Evolutionary conservation across 1,139 yeast species (phyloP), one percentile per base, ranked within the genome.

Genomic region (Pneumocystis wakefieldiae): DNA sequence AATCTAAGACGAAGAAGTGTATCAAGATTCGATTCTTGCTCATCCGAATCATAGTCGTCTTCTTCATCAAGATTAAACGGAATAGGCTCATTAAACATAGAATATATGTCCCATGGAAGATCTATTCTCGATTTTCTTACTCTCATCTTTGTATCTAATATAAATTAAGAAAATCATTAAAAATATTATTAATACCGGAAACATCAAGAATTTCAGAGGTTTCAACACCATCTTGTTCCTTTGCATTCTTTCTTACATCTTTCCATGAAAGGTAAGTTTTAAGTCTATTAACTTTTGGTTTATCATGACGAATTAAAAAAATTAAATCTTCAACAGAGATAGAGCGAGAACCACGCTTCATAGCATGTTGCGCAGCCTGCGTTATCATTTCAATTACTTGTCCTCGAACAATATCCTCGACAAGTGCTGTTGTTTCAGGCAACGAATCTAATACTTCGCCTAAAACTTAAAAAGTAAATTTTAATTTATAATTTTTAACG

Each of bases 181-280:
- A 76, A 29, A 29, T 62, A 61, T 71, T 68, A 57, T 70, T 62
- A 62, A 68, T 75, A 17, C 73, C 73, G 2, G 76, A 72, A 53
- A 81, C 85, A n/a, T 81, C 84, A 10, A 80, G 71, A 59, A 80
- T 70, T 63, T 81, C 85, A 3, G 80, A 77, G 0, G 81, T 83
- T 28, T 80, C 82, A 19, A 91, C 92, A 64, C 83, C 83, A 69
- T 91, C 98, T 73, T 91, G 96, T 68, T 92, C 98, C 70, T 88
- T 88, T 15, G 98, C 97, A 74, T 92, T 92, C 73, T 94, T 94
- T 64, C 99, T 83, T 61, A 94, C 92, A 73, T 94, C 99, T 70
- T 92, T 92, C 99, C 99, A 92, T 1, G 96, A 87, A 48, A 92
- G 76, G 70, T 94, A 92, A 0, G 97, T 91, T 69, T 96, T 79